phyloP scores from a whole-genome alignment of 2,329 filamentous ascomycete genomes.

The Ceratocystiopsis minuta region DNA sequence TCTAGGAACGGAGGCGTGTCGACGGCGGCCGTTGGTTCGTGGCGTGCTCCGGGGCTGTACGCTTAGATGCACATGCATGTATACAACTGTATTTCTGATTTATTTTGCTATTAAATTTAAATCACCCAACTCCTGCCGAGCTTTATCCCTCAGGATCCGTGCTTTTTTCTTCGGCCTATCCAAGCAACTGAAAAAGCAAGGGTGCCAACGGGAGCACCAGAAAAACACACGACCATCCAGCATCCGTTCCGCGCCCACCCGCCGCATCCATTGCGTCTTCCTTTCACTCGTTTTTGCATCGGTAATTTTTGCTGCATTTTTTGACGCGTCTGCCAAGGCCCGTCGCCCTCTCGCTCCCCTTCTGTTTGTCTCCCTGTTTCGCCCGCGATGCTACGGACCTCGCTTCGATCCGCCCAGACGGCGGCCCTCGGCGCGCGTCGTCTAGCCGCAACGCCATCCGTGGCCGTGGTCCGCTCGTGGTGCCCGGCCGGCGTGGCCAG shows the following conservation, averaged over 20 bases:
- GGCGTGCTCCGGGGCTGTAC: no score
- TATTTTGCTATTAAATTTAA: slow-evolving; percentile 7
- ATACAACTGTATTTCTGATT: neutral
- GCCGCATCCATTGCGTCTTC: neutral
- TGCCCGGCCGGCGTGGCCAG: slow-evolving; percentile 16
- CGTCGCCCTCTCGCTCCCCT: neutral
- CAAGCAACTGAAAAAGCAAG: slow-evolving; percentile 3
- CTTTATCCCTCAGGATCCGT: slow-evolving; percentile 14
- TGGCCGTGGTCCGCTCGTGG: slow-evolving; percentile 41
- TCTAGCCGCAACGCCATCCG: slow-evolving; percentile 18
- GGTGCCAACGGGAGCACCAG: neutral
- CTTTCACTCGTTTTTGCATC: slow-evolving; percentile 1
- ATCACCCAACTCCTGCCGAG: slow-evolving; percentile 9
- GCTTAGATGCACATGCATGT: no score
- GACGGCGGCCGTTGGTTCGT: no score
- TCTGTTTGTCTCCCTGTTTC: slow-evolving; percentile 15
- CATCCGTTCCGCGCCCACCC: neutral
- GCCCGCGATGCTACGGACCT: slow-evolving; percentile 50
- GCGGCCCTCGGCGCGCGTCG: slow-evolving; percentile 37
- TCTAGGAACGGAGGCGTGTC: no score
- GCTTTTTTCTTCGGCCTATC: slow-evolving; percentile 4
- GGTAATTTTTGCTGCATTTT: neutral
- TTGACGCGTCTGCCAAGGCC: neutral
- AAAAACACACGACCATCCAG: slow-evolving; percentile 1
- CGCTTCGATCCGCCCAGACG: slow-evolving; percentile 39